Percentiles rank a stretch among this genome's conserved stretches.
Conservation (phyloP, 148 eudicot genomes). For the Rhododendron griersonianum region DNA sequence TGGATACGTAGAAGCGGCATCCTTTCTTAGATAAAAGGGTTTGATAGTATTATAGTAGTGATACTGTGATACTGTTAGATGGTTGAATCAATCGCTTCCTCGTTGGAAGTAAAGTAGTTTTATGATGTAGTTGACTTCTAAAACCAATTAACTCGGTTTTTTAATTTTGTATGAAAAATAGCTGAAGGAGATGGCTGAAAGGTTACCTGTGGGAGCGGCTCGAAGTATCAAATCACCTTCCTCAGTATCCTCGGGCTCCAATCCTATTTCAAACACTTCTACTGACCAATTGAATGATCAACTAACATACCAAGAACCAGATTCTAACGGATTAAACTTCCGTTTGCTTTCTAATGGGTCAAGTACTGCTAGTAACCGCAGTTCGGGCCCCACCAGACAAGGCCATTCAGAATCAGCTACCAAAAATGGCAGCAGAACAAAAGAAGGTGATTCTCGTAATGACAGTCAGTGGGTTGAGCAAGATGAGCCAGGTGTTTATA, state of each 20-base stretch:
- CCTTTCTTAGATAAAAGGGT: not conserved
- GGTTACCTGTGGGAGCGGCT: slow-evolving; percentile 88
- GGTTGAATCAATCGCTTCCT: not conserved
- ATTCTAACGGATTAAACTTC: slow-evolving; percentile 48
- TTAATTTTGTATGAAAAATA: slow-evolving; percentile 19
- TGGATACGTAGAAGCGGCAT: not conserved
- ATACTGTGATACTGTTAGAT: not conserved
- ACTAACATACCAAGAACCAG: slow-evolving; percentile 40
- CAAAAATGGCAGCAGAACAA: slow-evolving; percentile 55
- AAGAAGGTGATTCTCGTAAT: slow-evolving; percentile 56
- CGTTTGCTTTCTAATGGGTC: slow-evolving; percentile 53
- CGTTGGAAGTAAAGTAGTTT: not conserved
- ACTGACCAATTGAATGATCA: slow-evolving; percentile 44
- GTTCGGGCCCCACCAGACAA: slow-evolving; percentile 46
- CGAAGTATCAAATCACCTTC: slow-evolving; percentile 62
- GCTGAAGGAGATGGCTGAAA: slow-evolving; percentile 97
- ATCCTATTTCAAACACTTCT: slow-evolving; percentile 37
- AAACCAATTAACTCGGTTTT: not conserved
- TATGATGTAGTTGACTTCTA: not conserved
- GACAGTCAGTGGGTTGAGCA: slow-evolving; percentile 95
- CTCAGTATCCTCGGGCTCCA: slow-evolving; percentile 37
- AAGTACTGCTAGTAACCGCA: slow-evolving; percentile 48
- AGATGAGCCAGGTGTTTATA: slow-evolving; percentile 95
- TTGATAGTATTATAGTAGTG: not conserved
- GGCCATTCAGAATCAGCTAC: slow-evolving; percentile 42